Evolutionary conservation across 176 grass and related monocot species (phyloP), one percentile per base, ranked within the genome.

Genomic region (Miscanthus lutarioriparius): DNA sequence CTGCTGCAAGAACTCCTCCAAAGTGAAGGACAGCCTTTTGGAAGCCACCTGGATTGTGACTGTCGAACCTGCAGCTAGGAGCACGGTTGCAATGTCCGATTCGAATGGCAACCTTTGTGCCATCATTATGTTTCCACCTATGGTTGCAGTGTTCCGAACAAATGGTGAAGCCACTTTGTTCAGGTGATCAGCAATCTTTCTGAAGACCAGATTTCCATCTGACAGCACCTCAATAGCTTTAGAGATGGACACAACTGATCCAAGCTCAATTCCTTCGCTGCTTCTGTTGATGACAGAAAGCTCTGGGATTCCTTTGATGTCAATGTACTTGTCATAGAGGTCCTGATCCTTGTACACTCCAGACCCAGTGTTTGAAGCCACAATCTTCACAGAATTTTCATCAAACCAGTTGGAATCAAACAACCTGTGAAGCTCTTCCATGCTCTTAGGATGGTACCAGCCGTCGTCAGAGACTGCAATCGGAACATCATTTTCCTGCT

Each of bases 91-190:
- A 77, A 97, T 83, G 16, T 97, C 95, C 0, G 95, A 94, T 13
- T 78, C 58, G 10, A 97, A 97, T 38, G 37, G 45, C 6, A 83
- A 73, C 43, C 95, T 91, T 75, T 97, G 95, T n/a, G 92, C 88
- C 95, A 97, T 97, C 20, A 97, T 83, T 53, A 97, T 68, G 78
- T 97, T 97, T 23, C 95, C 95, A 48, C 95, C 92, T 40, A 97
- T 22, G 12, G 88, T 97, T 28, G 90, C 95, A 8, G 83, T 97
- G 81, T 97, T 94, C 67, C 84, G 77, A 39, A 97, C 73, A 56
- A 92, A 97, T 15, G 88, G 88, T 12, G 95, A 67, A 63, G 90
- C 92, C 28, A 97, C 86, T 64, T 91, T 94, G 70, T 82, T 82
- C 36, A 94, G 88, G 67, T 97, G 92, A 79, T 86, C 71, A 51